Conservation (phyloP, 1,284 basidiomycete genomes). For the Caloboletus firmus region DNA sequence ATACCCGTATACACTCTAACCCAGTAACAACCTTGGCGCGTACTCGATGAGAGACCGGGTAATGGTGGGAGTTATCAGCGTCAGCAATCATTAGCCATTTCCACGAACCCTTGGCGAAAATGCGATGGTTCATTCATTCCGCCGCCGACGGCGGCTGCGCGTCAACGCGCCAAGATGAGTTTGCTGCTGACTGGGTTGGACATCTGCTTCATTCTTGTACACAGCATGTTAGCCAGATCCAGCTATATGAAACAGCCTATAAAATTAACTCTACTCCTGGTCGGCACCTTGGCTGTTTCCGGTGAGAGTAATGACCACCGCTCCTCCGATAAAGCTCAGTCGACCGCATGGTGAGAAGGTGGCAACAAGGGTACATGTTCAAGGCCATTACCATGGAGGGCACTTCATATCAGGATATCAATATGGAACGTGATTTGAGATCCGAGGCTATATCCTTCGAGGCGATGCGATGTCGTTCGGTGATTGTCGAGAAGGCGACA, state of each 20-base stretch:
- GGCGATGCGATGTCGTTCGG: slow-evolving; percentile 1
- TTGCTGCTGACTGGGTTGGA: background rate
- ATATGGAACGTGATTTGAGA: background rate
- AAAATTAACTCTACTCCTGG: background rate
- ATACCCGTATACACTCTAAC: background rate
- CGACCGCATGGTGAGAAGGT: background rate
- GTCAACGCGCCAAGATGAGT: background rate
- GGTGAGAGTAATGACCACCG: background rate
- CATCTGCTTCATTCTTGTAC: background rate
- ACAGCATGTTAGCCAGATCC: background rate
- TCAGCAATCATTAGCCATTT: background rate
- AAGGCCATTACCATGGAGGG: background rate
- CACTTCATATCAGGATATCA: slow-evolving; percentile 1
- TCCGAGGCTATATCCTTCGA: slow-evolving; percentile 4
- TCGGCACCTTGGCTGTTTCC: background rate
- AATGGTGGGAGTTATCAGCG: background rate
- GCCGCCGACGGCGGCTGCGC: background rate
- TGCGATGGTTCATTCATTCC: background rate
- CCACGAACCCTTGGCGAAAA: background rate
- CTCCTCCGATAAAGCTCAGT: background rate
- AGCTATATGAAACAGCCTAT: background rate
- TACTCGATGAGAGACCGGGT: background rate
- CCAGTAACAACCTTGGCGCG: background rate
- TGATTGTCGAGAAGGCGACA: slow-evolving; percentile 22
- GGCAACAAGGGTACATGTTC: background rate